Conservation (phyloP, 1,284 basidiomycete genomes). For the Puccinia hordei region DNA sequence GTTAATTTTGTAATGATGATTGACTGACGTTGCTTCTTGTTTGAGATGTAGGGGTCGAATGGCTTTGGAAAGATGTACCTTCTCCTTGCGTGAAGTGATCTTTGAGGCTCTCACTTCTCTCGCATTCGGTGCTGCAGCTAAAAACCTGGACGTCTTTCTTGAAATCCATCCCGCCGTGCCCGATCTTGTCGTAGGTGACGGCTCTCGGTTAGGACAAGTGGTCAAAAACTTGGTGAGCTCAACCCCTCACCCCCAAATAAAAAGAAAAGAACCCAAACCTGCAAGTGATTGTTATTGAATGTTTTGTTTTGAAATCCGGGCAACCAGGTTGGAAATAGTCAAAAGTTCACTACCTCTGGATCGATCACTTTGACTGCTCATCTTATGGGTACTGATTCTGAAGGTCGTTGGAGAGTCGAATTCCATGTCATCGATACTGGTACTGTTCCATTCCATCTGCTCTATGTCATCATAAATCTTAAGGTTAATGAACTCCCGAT, state of each 20-base stretch:
- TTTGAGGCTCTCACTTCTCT: slow-evolving; percentile 46
- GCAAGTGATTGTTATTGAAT: neutral
- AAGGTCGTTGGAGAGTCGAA: slow-evolving; percentile 38
- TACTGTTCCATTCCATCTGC: neutral
- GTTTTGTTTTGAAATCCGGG: neutral
- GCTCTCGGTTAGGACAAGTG: slow-evolving; percentile 47
- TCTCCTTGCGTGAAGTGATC: slow-evolving; percentile 47
- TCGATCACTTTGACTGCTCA: slow-evolving; percentile 39
- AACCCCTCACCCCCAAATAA: neutral
- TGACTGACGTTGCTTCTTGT: neutral
- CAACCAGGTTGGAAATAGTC: slow-evolving; percentile 45
- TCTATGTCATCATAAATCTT: neutral
- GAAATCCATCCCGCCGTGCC: slow-evolving; percentile 50
- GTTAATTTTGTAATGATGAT: too few relatives aligned
- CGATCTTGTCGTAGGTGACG: slow-evolving; percentile 48
- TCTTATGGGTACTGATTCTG: slow-evolving; percentile 14
- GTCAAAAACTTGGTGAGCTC: slow-evolving; percentile 46
- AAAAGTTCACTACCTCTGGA: slow-evolving; percentile 48
- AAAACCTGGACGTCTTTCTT: slow-evolving; percentile 47
- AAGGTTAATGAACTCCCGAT: neutral
- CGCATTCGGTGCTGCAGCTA: slow-evolving; percentile 43
- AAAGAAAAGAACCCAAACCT: too few relatives aligned
- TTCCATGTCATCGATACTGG: slow-evolving; percentile 50
- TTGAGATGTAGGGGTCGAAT: slow-evolving; percentile 34
- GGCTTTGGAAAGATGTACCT: slow-evolving; percentile 48